Conservation (phyloP, 345 rosid genomes). For the Litchi chinensis region DNA sequence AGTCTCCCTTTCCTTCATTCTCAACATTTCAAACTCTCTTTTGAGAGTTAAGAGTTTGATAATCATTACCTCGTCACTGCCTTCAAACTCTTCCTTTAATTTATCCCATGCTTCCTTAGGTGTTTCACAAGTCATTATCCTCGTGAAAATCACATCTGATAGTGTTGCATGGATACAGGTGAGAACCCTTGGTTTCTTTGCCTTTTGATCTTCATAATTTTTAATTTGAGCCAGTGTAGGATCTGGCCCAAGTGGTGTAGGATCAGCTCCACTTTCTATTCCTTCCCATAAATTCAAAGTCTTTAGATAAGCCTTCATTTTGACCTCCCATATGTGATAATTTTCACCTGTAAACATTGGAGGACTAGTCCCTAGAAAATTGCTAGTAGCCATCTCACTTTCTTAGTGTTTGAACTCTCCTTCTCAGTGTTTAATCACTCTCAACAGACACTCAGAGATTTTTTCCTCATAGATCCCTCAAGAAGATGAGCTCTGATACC, state of each 20-base stretch:
- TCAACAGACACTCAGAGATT: no score
- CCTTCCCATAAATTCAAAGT: slow-evolving; percentile 6
- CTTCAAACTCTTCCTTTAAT: background rate
- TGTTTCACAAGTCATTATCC: background rate
- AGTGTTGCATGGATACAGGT: background rate
- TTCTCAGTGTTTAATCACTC: no score
- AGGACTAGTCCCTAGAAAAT: background rate
- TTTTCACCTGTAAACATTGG: background rate
- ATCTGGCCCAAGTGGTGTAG: background rate
- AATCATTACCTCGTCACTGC: background rate
- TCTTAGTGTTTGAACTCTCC: no score
- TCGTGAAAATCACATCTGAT: background rate
- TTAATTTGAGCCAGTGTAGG: background rate
- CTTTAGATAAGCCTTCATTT: slow-evolving; percentile 5
- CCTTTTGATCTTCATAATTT: background rate
- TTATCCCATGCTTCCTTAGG: background rate
- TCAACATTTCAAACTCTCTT: background rate
- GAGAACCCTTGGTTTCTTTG: background rate
- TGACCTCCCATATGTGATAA: background rate
- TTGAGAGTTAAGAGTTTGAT: background rate
- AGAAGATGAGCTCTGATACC: no score
- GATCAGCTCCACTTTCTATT: background rate
- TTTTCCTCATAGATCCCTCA: no score
- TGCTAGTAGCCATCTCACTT: no score
- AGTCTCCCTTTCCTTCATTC: background rate